Base-by-base conservation (phyloP, 2,329 filamentous ascomycete species). In the Didymella keratinophila region DNA sequence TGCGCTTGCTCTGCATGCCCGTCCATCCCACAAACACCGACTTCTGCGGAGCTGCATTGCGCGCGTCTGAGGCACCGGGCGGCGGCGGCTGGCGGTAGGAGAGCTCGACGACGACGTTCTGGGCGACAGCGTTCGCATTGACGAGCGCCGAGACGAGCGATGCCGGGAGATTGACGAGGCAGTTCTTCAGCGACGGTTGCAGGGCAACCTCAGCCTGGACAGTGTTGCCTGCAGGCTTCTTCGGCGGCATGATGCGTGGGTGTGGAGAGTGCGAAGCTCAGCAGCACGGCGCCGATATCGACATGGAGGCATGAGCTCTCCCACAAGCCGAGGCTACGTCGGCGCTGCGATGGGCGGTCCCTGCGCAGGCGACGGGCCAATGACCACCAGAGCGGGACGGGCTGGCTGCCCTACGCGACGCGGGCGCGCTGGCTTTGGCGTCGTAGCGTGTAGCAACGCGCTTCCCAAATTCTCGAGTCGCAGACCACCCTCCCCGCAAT, bases 41-140 rank as follows among this genome's bases (percentile, higher is more conserved):
- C 71, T 84, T 86, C 67, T 87, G 86, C 52, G 71, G 70, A 54
- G 79, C 74, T 54, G 82, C 73, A 39, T 68, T 77, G 59, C 77
- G 76, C 11, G 68, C 56, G 52, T 79, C 78, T 14, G 71, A 68
- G 27, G 67, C 67, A 42, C 68, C 68, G 12, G 85, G 76, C 21
- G 84, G 80, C 39, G 83, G 75, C 41, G 86, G 78, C 61, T 84
- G 84, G 71, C 88, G 87, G 79, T 90, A 96, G 75, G 84, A 90
- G 64, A 99, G 85, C 79, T 99, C 95, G 76, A 99, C 89, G 62
- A 98, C 86, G 68, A 98, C 92, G 90, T 98, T 97, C 80, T 99
- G 95, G 32, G 91, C 92, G 59, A 96, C 91, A 42, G 93, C 93
- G 75, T 98, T 96, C 68, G 93, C 86, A 79, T 93, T 96, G 68